Evolutionary conservation across 208 protist genomes (phyloP).

Genomic region (Herpetomonas samuelpessoai): DNA sequence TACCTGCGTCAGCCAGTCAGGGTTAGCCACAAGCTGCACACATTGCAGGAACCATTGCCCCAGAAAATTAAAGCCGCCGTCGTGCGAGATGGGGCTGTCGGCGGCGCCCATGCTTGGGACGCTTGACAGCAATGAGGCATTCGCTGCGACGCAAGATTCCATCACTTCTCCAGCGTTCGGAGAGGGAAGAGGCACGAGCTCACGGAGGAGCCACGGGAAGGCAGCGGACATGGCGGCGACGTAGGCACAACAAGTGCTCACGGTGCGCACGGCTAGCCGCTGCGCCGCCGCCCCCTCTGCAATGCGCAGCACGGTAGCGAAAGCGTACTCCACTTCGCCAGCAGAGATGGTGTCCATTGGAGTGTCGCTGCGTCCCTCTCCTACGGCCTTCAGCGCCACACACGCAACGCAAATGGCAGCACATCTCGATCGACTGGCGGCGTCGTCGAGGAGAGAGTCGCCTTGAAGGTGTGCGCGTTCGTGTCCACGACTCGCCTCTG

Average conservation of each 20-base stretch:
- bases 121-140: no score
- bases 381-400: neutral
- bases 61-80: neutral
- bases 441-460: slow-evolving; percentile 9
- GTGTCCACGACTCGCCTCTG: neutral
- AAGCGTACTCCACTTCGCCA: no score
- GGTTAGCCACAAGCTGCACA: neutral
- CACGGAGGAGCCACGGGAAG: no score
- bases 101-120: no score
- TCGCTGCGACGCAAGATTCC: neutral
- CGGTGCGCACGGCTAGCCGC: neutral
- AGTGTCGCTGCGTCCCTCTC: no score
- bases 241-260: neutral
- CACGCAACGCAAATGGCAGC: neutral
- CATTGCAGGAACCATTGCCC: neutral
- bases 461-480: neutral
- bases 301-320: neutral
- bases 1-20: neutral
- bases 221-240: neutral
- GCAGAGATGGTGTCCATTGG: no score
- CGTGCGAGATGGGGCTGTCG: neutral
- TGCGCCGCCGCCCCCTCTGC: neutral
- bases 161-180: no score
- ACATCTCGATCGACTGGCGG: slow-evolving; percentile 1
- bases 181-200: no score